Evolutionary conservation across 2,329 filamentous ascomycete genomes (phyloP).

Genomic region (Rhynchosporium secalis): DNA sequence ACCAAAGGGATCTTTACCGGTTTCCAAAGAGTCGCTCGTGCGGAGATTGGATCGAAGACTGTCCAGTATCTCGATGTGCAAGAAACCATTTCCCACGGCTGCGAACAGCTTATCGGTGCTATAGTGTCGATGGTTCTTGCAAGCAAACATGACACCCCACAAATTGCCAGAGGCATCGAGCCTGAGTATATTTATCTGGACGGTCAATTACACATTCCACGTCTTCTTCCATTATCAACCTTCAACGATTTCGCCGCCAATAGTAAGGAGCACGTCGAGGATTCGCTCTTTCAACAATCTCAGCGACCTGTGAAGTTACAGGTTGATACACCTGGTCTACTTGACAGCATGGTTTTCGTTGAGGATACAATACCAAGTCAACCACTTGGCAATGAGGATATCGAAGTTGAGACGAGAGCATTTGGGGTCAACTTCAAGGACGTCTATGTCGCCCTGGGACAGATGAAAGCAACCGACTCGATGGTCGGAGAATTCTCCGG

Average conservation of each 20-base stretch:
- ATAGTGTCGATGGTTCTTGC: too few species aligned
- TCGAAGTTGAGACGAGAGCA: constrained; percentile 31
- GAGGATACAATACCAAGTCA: constrained; percentile 12
- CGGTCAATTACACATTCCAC: too few species aligned
- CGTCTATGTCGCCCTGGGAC: constrained; percentile 5
- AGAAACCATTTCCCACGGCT: too few species aligned
- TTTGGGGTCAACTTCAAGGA: background rate
- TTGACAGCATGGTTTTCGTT: constrained; percentile 21
- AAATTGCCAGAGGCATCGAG: too few species aligned
- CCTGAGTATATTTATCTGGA: too few species aligned
- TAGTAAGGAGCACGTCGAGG: background rate
- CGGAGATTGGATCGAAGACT: too few species aligned
- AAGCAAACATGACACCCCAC: too few species aligned
- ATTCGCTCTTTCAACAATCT: constrained; percentile 9
- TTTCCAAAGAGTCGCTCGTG: too few species aligned
- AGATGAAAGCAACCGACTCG: background rate
- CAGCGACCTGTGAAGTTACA: constrained; percentile 11
- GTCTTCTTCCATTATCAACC: background rate
- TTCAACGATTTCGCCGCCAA: background rate
- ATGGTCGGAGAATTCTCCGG: constrained; percentile 6
- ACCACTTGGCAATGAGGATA: background rate
- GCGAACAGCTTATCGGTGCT: too few species aligned
- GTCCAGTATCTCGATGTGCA: too few species aligned
- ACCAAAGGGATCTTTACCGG: too few species aligned
- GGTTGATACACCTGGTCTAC: constrained; percentile 20